These are phyloP conservation scores for Biscutella laevigata DNA, from an alignment of 441 rosid species.

Conservation along the genomic window DNA sequence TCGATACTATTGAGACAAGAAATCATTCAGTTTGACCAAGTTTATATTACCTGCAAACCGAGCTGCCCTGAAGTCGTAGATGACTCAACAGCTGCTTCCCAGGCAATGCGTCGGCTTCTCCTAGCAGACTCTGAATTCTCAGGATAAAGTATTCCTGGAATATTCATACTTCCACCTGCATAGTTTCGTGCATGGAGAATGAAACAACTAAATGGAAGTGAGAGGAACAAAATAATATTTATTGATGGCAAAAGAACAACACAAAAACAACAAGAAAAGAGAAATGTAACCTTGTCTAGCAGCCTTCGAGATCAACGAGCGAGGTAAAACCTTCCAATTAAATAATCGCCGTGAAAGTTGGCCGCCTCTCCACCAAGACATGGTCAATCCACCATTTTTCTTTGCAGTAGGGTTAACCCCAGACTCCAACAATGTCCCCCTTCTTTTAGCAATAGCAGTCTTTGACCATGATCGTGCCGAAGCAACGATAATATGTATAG, in stretches of 20 bases:
- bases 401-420: slow-evolving; percentile 46
- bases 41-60: slow-evolving; percentile 61
- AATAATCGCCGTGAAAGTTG: slow-evolving; percentile 62
- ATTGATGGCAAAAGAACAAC: background rate
- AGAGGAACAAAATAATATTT: background rate
- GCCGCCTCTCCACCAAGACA: slow-evolving; percentile 98
- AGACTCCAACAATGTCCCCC: slow-evolving; percentile 38
- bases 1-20: slow-evolving; percentile 1
- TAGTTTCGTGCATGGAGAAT: slow-evolving; percentile 29
- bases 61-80: slow-evolving; percentile 73
- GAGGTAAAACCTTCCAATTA: slow-evolving; percentile 81
- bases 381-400: slow-evolving; percentile 51
- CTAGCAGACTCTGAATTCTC: slow-evolving; percentile 78
- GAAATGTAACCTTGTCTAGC: slow-evolving; percentile 75
- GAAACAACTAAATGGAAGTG: slow-evolving; percentile 27
- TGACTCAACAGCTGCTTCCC: slow-evolving; percentile 96
- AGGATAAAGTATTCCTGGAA: slow-evolving; percentile 73
- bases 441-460: slow-evolving; percentile 57
- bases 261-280: slow-evolving; percentile 20
- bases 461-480: slow-evolving; percentile 50
- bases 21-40: slow-evolving; percentile 4
- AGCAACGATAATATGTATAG: slow-evolving; percentile 52
- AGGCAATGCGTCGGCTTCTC: slow-evolving; percentile 69
- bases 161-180: slow-evolving; percentile 75
- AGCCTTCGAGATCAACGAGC: slow-evolving; percentile 59